A percentile compares a stretch with the other conserved stretches of the same genome.
Conservation (phyloP, 176 grass and related monocot genomes). For the Zoysia japonica region DNA sequence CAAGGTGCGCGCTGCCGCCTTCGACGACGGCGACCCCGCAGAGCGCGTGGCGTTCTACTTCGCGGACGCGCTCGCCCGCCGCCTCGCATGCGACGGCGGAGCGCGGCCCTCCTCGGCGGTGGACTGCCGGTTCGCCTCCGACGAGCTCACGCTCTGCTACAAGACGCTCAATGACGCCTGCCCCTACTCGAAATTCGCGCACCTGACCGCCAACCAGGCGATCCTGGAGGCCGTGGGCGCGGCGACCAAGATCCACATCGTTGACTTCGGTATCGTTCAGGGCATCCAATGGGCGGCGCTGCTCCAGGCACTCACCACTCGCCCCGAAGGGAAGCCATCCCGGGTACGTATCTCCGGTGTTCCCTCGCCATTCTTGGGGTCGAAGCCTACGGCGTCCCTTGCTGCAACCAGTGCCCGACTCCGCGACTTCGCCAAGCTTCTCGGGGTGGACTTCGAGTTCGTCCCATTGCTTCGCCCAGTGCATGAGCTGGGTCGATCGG, state of each 20-base stretch:
- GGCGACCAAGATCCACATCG: constrained; percentile 77
- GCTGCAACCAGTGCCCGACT: constrained; percentile 76
- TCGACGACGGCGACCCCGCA: constrained; percentile 64
- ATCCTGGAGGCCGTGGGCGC: constrained; percentile 88
- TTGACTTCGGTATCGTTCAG: constrained; percentile 92
- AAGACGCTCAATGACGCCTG: constrained; percentile 93
- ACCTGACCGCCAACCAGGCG: constrained; percentile 97
- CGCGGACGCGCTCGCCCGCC: constrained; percentile 66
- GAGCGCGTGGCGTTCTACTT: constrained; percentile 96
- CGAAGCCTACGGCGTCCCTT: constrained; percentile 63
- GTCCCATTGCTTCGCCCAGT: constrained; percentile 72
- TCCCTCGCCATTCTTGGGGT: constrained; percentile 70
- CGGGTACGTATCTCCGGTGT: constrained; percentile 84
- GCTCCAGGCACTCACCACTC: constrained; percentile 92
- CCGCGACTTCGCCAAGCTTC: constrained; percentile 73
- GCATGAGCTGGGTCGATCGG: constrained; percentile 57
- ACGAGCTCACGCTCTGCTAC: constrained; percentile 92
- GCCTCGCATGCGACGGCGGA: constrained; percentile 33
- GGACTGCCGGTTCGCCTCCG: constrained; percentile 43
- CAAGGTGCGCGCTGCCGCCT: constrained; percentile 56
- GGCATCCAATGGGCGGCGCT: constrained; percentile 97
- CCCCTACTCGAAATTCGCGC: constrained; percentile 96
- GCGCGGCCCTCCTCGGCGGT: neutral
- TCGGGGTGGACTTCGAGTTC: constrained; percentile 92
- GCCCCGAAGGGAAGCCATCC: constrained; percentile 76